Percentiles rank a stretch among this genome's conserved stretches.
These are phyloP conservation scores for Warburgia ugandensis DNA, from an alignment of 164 flowering plant genomes.

Conservation along the genomic window DNA sequence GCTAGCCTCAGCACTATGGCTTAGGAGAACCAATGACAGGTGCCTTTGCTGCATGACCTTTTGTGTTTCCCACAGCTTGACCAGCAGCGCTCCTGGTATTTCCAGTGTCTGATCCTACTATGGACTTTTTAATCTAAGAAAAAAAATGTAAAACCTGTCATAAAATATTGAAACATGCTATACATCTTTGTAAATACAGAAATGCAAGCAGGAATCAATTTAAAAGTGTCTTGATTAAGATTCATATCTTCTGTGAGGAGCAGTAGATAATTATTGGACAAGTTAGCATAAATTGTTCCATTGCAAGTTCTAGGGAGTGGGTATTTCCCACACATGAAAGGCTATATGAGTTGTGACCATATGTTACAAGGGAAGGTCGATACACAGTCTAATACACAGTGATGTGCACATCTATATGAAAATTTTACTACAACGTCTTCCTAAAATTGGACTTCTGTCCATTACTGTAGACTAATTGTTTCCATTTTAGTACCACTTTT, in stretches of 20 bases:
- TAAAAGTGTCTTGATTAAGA: no score
- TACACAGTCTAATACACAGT: no score
- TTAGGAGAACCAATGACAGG: slow-evolving; percentile 35
- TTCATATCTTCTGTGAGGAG: no score
- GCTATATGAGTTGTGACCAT: no score
- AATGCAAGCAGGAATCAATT: neutral
- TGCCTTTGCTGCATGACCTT: slow-evolving; percentile 42
- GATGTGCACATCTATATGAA: no score
- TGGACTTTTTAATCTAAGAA: slow-evolving; percentile 67
- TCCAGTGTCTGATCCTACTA: slow-evolving; percentile 29
- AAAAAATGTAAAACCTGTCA: neutral
- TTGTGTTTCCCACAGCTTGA: slow-evolving; percentile 40
- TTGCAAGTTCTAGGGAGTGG: neutral
- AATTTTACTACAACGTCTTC: no score
- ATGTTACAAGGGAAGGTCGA: no score
- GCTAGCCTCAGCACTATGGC: no score
- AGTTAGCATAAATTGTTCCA: neutral
- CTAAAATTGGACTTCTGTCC: no score
- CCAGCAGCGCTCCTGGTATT: slow-evolving; percentile 36
- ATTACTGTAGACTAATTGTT: no score
- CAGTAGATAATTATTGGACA: neutral
- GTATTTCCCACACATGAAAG: no score
- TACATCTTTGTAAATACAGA: neutral
- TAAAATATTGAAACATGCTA: neutral
- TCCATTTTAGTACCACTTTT: no score